Evolutionary conservation across 768 basidiomycete genomes (phyloP), one percentile per base, ranked within the genome.

Genomic region (Vararia minispora): DNA sequence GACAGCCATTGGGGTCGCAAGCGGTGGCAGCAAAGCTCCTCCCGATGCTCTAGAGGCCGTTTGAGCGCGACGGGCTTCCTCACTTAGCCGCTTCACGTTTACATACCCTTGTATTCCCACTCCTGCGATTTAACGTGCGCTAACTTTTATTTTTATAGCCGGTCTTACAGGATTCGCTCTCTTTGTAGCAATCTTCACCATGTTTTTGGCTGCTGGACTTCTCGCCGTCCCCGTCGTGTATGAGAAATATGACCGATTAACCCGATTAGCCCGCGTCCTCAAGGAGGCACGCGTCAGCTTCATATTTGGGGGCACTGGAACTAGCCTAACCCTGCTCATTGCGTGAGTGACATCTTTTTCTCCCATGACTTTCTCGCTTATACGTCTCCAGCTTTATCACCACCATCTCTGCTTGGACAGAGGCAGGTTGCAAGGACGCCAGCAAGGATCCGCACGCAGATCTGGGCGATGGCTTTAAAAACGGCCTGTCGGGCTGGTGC

Each of bases 391-490:
- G 83, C 8, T 84, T 86, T 51, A 68, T 80, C 39, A 71, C 76
- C 0, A 83, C 83, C 1, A 83, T 84, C 33, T 85, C 80, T 39
- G 87, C 85, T 1, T 95, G 83, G 78, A 89, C 91, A 12, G 64
- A 90, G 54, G 60, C 84, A 1, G 91, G 91, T 0, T 97, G 91
- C 65, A 94, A 94, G 58, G 66, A 94, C 45, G 56, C 88, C 1
- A 63, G 65, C 36, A 75, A 84, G 3, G 91, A 95, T 50, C 92
- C 91, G 4, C 69, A 89, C 54, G 79, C 76, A 0, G 65, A 66
- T 35, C 67, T 74, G 10, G 79, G 83, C 14, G 63, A 69, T 22
- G 72, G 67, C 41, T 97, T 82, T 56, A 69, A 70, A 45, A 65
- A 66, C 4, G 86, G 65, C 14, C 64, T 97, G 2, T 60, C 69